Evolutionary conservation across 352 stramenopile genomes (phyloP).

Genomic region (Blastocystis sp.): DNA sequence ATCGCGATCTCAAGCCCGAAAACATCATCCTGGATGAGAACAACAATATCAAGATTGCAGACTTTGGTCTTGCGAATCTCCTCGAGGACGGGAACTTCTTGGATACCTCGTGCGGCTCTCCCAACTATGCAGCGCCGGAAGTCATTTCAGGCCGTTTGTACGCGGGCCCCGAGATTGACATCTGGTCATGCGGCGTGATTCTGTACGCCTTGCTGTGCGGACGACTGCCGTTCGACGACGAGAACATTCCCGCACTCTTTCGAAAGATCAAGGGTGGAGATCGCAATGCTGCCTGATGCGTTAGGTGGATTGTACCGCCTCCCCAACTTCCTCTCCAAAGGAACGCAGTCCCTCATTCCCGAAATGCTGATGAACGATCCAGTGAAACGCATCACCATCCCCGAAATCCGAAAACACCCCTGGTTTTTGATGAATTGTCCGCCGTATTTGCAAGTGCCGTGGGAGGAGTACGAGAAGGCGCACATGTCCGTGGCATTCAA

Average conservation of each 20-base stretch:
- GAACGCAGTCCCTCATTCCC: slow-evolving; percentile 91
- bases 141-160: slow-evolving; percentile 93
- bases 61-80: slow-evolving; percentile 98
- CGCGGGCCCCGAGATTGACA: slow-evolving; percentile 94
- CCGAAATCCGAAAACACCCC: slow-evolving; percentile 92
- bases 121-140: slow-evolving; percentile 98
- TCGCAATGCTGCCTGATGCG: neutral
- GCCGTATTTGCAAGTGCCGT: slow-evolving; percentile 87
- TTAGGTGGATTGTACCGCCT: slow-evolving; percentile 92
- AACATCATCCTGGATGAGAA: slow-evolving; percentile 94
- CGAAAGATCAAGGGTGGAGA: slow-evolving; percentile 90
- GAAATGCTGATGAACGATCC: slow-evolving; percentile 97
- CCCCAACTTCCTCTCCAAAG: slow-evolving; percentile 89
- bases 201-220: slow-evolving; percentile 96
- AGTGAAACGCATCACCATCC: slow-evolving; percentile 97
- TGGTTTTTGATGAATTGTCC: slow-evolving; percentile 97
- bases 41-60: slow-evolving; percentile 99
- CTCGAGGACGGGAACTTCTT: slow-evolving; percentile 98
- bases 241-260: slow-evolving; percentile 96
- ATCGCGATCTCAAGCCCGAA: slow-evolving; percentile 95
- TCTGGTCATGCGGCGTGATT: slow-evolving; percentile 98
- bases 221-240: slow-evolving; percentile 91
- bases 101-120: slow-evolving; percentile 90
- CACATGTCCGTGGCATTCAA: slow-evolving; percentile 42
- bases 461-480: slow-evolving; percentile 72